Conservation (phyloP, 1,284 basidiomycete genomes). For the Trichosporon inkin region DNA sequence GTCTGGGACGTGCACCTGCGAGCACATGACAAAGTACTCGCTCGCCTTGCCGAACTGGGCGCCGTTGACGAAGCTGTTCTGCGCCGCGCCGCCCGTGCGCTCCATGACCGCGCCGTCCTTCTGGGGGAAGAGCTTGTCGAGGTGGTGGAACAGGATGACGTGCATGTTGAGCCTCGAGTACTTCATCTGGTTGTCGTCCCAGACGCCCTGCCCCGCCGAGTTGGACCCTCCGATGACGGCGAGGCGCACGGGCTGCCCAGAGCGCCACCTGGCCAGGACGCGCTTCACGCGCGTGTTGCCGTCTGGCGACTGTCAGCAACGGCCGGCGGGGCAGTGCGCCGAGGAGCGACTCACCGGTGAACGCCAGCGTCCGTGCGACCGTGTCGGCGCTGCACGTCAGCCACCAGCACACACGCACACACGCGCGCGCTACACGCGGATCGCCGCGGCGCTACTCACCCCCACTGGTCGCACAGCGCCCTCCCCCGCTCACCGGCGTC, state of each 20-base stretch:
- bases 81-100: slow-evolving; percentile 3
- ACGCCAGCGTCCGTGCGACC: slow-evolving; percentile 17
- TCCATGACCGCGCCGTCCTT: neutral
- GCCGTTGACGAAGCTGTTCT: slow-evolving; percentile 32
- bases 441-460: neutral
- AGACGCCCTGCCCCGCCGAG: slow-evolving; percentile 32
- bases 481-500: neutral
- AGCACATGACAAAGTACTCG: slow-evolving; percentile 35
- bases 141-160: slow-evolving; percentile 36
- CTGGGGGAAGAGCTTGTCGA: slow-evolving; percentile 37
- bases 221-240: slow-evolving; percentile 33
- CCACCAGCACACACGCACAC: neutral
- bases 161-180: slow-evolving; percentile 33
- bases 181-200: slow-evolving; percentile 13
- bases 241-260: slow-evolving; percentile 27
- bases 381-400: slow-evolving; percentile 2
- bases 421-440: too few relatives aligned
- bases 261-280: slow-evolving; percentile 22
- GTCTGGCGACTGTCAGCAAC: slow-evolving; percentile 1
- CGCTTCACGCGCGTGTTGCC: slow-evolving; percentile 25
- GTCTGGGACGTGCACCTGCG: slow-evolving; percentile 30
- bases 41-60: slow-evolving; percentile 18
- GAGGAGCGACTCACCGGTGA: neutral
- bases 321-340: too few relatives aligned
- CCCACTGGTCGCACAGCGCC: neutral